Base-by-base conservation (phyloP, 345 rosid species). In the Lumnitzera racemosa region DNA sequence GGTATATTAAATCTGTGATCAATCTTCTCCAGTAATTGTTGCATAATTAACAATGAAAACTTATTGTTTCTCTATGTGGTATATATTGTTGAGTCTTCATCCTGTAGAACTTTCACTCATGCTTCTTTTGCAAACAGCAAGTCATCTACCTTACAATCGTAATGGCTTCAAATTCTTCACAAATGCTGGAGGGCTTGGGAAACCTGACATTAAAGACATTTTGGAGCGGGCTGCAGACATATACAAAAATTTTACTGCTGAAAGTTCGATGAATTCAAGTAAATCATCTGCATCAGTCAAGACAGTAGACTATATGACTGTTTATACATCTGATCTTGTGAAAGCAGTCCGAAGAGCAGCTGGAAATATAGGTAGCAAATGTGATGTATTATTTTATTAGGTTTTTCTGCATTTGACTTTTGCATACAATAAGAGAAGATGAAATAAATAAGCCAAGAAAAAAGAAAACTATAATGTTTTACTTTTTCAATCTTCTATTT, bases 161-260 rank as follows among this genome's bases (percentile, higher is more conserved):
- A 94, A 90, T 54, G 99, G 99, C 53, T 86, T 90, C 85, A 90
- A 90, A 74, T 90, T 94, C 85, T 94, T 90, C 77, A 90, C 97
- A 50, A 81, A 78, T 70, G 73, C 81, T 58, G 99, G 99, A 74
- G 99, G 97, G 67, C 92, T 94, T 52, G 97, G 97, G 67, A 94
- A 88, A 73, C 65, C 80, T 65, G 96, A 94, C 64, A 88, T 94
- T 61, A 86, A 86, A 76, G 72, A 83, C 71, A 90, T 90, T 65
- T 76, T 94, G 78, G 92, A 94, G 67, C 83, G 79, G 11, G 96
- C 99, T 57, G 86, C 88, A 50, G 86, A 78, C 63, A 75, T 94
- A 55, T 88, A 90, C 78, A 80, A 68, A 46, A 88, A 66, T 9
- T 15, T 77, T 61, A 71, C 80, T 52, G 67, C 67, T 62, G 81